Percentiles rank a stretch among this genome's conserved stretches.
Conservation (phyloP, 106 monocot species). For the Dendrobium nobile region DNA sequence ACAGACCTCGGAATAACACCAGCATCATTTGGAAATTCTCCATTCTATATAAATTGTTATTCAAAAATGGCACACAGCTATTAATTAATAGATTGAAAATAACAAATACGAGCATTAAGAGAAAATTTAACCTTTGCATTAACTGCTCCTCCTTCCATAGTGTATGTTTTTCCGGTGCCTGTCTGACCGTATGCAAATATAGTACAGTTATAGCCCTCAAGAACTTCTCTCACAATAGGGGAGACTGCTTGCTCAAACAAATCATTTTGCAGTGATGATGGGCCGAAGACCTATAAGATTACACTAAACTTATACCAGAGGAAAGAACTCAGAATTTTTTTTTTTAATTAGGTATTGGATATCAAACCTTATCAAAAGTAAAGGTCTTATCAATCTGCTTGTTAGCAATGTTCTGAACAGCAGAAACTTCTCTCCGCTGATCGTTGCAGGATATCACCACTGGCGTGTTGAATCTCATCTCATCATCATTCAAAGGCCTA, state of each 20-base stretch:
- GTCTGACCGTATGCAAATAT: constrained; percentile 22
- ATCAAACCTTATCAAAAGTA: constrained; percentile 49
- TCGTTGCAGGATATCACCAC: constrained; percentile 51
- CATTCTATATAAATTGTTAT: constrained; percentile 27
- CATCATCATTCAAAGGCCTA: constrained; percentile 56
- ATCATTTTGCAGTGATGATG: constrained; percentile 52
- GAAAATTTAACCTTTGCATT: constrained; percentile 7
- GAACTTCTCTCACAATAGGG: constrained; percentile 47
- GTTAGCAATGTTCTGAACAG: constrained; percentile 52
- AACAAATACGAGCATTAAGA: neutral
- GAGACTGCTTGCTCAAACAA: constrained; percentile 42
- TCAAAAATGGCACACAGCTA: neutral
- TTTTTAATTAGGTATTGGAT: neutral
- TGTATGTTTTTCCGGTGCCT: constrained; percentile 21
- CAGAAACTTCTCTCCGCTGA: constrained; percentile 45
- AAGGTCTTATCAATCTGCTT: constrained; percentile 33
- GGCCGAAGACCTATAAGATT: constrained; percentile 41
- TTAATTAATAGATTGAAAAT: neutral
- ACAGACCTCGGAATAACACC: constrained; percentile 61
- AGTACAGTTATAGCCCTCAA: constrained; percentile 20
- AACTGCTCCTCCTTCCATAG: constrained; percentile 49
- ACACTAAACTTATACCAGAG: neutral
- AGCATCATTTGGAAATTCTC: constrained; percentile 52
- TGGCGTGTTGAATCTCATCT: constrained; percentile 33
- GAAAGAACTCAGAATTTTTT: neutral